Conservation (phyloP, 257 asterid genomes). For the Solanum lycopersicoides region DNA sequence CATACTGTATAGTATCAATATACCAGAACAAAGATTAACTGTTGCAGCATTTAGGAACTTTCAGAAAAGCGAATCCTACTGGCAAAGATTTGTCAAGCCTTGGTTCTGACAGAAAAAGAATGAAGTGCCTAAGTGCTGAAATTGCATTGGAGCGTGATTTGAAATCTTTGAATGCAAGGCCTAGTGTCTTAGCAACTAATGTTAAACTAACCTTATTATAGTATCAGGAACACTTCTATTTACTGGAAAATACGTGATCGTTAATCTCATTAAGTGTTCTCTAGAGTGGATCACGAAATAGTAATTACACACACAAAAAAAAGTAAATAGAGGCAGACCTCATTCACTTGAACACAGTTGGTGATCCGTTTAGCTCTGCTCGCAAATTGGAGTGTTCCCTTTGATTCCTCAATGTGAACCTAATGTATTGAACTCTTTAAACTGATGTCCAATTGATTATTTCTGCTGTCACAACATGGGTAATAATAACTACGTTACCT, state of each 20-base stretch:
- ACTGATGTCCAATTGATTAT: neutral
- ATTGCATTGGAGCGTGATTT: neutral
- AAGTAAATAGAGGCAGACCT: conserved; percentile 34
- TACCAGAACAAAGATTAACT: neutral
- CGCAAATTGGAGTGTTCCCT: conserved; percentile 97
- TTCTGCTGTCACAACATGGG: neutral
- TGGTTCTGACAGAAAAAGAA: neutral
- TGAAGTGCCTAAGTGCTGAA: neutral
- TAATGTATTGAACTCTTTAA: neutral
- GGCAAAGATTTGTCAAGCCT: neutral
- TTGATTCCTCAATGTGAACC: conserved; percentile 89
- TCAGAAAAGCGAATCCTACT: neutral
- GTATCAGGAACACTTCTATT: neutral
- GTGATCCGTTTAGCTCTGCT: conserved; percentile 97
- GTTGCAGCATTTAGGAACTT: neutral
- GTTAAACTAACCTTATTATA: neutral
- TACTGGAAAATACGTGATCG: neutral
- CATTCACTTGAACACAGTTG: conserved; percentile 98
- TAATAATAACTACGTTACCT: conserved; percentile 34
- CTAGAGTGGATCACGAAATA: neutral
- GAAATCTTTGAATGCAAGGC: neutral
- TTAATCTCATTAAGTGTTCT: neutral
- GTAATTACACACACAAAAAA: neutral
- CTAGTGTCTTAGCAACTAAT: neutral
- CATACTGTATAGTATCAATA: neutral